phyloP scores from a whole-genome alignment of 345 rosid species.

The Hevea brasiliensis region DNA sequence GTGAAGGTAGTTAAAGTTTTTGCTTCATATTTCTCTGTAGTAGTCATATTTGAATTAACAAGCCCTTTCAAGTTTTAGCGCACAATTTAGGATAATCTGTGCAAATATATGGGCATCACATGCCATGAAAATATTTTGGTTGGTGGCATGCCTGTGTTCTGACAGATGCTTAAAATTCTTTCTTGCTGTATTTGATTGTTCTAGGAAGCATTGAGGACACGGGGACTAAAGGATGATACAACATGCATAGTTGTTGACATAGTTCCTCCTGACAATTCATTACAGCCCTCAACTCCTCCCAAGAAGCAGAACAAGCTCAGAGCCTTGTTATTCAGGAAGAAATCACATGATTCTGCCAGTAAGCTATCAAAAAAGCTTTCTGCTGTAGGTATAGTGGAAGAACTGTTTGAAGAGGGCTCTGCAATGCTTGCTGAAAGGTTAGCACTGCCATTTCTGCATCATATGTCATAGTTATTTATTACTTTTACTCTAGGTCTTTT shows the following conservation, averaged over 20 bases:
- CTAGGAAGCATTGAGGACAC: constrained; percentile 78
- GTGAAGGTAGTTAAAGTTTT: constrained; percentile 61
- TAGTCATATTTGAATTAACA: constrained; percentile 8
- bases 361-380: constrained; percentile 67
- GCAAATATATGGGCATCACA: not conserved
- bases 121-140: not conserved
- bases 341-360: constrained; percentile 49
- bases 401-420: constrained; percentile 92
- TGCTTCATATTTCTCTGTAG: not conserved
- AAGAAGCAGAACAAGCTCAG: constrained; percentile 61
- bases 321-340: constrained; percentile 57
- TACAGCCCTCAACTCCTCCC: constrained; percentile 41
- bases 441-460: constrained; percentile 12
- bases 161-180: not conserved
- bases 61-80: not conserved
- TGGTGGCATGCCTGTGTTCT: not conserved
- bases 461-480: not conserved
- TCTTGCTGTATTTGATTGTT: constrained; percentile 14
- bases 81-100: not conserved
- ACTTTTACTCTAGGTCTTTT: not conserved
- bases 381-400: constrained; percentile 75
- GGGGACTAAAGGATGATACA: constrained; percentile 90
- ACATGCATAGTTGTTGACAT: constrained; percentile 89
- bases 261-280: constrained; percentile 67
- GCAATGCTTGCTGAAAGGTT: constrained; percentile 95